Conservation (phyloP, 2,329 filamentous ascomycete species). For the Epichloe glyceriae region DNA sequence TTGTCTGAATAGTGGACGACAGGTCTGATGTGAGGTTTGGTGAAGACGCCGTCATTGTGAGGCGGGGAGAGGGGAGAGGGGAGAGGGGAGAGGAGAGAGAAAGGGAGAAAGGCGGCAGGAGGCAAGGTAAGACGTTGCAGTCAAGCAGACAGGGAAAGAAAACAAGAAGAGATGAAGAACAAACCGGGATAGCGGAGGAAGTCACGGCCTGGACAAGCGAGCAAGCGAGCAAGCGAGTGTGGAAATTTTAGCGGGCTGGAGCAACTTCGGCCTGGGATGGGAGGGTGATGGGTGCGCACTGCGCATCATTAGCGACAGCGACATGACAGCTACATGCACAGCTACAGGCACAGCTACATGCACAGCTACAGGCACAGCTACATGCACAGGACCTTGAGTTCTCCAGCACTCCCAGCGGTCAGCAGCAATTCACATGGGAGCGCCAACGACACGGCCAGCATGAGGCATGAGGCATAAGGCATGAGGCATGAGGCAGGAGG, state of each 20-base stretch:
- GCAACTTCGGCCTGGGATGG: no score
- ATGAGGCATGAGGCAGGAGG: background rate
- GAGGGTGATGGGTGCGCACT: no score
- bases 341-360: no score
- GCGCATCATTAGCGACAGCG: no score
- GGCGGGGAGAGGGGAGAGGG: constrained; percentile 11
- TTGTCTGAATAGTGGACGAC: constrained; percentile 13
- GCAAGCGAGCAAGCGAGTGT: background rate
- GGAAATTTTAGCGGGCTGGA: background rate
- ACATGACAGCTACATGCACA: no score
- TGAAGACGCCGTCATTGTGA: constrained; percentile 22
- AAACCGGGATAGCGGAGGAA: constrained; percentile 12
- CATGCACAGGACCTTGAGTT: no score
- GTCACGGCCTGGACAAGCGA: background rate
- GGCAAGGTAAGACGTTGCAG: constrained; percentile 13
- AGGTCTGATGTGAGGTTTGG: constrained; percentile 10
- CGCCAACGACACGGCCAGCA: no score
- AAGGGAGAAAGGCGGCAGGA: constrained; percentile 13
- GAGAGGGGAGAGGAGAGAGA: constrained; percentile 13
- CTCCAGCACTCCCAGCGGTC: no score
- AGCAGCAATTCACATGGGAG: no score
- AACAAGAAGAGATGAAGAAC: constrained; percentile 8
- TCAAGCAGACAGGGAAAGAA: constrained; percentile 15
- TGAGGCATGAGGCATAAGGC: no score
- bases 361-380: no score